Evolutionary conservation across 2,329 filamentous ascomycete species (phyloP), one percentile per base, ranked within the genome.

Genomic region (Microdochium bolleyi): DNA sequence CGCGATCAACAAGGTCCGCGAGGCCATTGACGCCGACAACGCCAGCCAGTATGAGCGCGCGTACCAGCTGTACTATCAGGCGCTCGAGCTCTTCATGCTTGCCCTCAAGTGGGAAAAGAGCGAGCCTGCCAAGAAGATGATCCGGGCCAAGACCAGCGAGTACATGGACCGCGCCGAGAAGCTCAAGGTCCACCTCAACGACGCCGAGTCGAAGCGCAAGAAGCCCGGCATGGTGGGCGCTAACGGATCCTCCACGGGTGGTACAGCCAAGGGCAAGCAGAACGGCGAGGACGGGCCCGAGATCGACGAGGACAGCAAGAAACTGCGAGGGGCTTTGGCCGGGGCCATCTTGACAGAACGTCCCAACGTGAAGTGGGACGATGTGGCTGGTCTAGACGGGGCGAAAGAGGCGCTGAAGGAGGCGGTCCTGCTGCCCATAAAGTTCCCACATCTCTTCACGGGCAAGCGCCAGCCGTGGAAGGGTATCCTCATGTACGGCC

Each of bases 31-130:
- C 69, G 85, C 88, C 63, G 94, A 99, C 76, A 95, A 92, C 60
- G 88, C 89, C 48, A 92, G 90, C 68, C 90, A 97, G 68, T 99
- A 99, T 73, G 91, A 96, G 64, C 92, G 95, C 71, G 94, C 94
- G 53, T 97, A 97, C 70, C 89, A 96, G 67, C 80, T 88, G 57
- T 99, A 99, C 82, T 96, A 96, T 77, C 86, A 90, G 61, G 87
- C 92, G 51, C 88, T 99, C 62, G 92, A 99, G 73, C 84, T 97
- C 54, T 99, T 97, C 78, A 96, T 99, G 88, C 88, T 97, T 56
- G 94, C 94, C 32, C 80, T 99, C 55, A 99, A 99, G 78, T 99
- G 92, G 92, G 94, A 99, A 76, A 99, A 97, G 82, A 97, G 96
- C 74, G 85, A 88, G 58, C 92, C 92, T 63, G 92, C 90, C 58